A percentile compares a stretch with the other conserved stretches of the same genome.
These are phyloP conservation scores for Mucor indicus DNA, from an alignment of 371 early-diverging fungal genomes.

Conservation along the genomic window DNA sequence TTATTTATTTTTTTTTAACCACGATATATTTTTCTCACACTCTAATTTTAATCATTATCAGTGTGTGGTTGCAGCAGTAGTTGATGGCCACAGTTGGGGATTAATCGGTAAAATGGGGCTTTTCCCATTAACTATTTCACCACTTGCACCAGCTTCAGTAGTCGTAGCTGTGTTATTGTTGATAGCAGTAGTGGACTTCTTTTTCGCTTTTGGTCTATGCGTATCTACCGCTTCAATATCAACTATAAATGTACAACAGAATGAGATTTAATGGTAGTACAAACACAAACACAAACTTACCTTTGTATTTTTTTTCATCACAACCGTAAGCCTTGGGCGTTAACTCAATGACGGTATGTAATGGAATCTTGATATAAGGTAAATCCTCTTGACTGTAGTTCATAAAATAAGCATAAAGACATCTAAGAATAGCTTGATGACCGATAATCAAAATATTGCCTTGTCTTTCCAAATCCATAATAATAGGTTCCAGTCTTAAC, in stretches of 20 bases:
- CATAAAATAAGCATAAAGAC: constrained; percentile 93
- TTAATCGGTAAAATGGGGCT: constrained; percentile 23
- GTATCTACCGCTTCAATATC: constrained; percentile 89
- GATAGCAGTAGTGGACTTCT: too few relatives aligned
- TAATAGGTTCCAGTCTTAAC: constrained; percentile 70
- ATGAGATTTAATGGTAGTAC: too few relatives aligned
- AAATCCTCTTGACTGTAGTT: constrained; percentile 87
- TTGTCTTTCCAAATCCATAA: constrained; percentile 97
- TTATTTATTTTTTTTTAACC: too few relatives aligned
- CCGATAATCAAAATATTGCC: constrained; percentile 94
- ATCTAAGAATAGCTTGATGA: constrained; percentile 91
- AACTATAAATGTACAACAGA: too few relatives aligned
- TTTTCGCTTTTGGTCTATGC: constrained; percentile 61
- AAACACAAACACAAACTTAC: constrained; percentile 16
- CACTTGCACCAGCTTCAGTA: constrained; percentile 32
- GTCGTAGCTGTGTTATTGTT: constrained; percentile 4
- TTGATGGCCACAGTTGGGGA: constrained; percentile 14
- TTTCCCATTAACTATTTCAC: constrained; percentile 30
- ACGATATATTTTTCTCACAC: too few relatives aligned
- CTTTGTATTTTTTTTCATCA: constrained; percentile 80
- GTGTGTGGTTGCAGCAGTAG: too few relatives aligned
- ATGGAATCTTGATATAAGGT: constrained; percentile 94
- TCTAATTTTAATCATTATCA: too few relatives aligned
- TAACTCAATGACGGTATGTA: constrained; percentile 93
- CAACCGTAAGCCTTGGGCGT: constrained; percentile 95